phyloP scores from a whole-genome alignment of 768 basidiomycete species.

The Rickenella mellea region DNA sequence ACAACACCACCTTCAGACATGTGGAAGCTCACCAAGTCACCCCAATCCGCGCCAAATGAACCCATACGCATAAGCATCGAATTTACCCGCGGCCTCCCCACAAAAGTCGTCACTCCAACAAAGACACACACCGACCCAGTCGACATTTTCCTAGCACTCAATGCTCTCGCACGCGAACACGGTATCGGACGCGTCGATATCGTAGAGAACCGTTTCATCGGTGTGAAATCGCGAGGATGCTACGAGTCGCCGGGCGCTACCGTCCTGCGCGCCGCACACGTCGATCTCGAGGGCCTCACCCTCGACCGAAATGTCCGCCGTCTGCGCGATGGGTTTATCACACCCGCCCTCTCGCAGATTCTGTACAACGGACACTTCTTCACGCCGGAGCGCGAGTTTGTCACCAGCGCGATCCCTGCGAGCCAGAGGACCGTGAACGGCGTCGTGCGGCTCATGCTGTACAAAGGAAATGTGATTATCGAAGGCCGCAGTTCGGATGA shows the following conservation, averaged over 20 bases:
- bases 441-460: slow-evolving; percentile 78
- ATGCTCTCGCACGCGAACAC: slow-evolving; percentile 87
- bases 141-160: slow-evolving; percentile 87
- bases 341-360: slow-evolving; percentile 80
- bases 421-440: slow-evolving; percentile 97
- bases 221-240: slow-evolving; percentile 98
- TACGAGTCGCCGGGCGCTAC: slow-evolving; percentile 97
- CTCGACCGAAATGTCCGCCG: slow-evolving; percentile 95
- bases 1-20: slow-evolving; percentile 90
- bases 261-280: slow-evolving; percentile 88
- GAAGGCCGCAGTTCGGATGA: slow-evolving; percentile 87
- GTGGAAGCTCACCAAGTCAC: slow-evolving; percentile 93
- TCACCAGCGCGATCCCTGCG: slow-evolving; percentile 82
- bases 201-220: slow-evolving; percentile 99
- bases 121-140: slow-evolving; percentile 84
- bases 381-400: slow-evolving; percentile 97
- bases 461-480: slow-evolving; percentile 93
- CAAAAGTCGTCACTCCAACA: slow-evolving; percentile 55
- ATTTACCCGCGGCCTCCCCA: slow-evolving; percentile 80
- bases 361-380: slow-evolving; percentile 99
- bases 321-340: slow-evolving; percentile 90
- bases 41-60: slow-evolving; percentile 68
- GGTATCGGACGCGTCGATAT: slow-evolving; percentile 97
- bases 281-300: slow-evolving; percentile 96
- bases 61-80: slow-evolving; percentile 81